Conservation (phyloP, 2,329 filamentous ascomycete species). For the Penicillium sp. region DNA sequence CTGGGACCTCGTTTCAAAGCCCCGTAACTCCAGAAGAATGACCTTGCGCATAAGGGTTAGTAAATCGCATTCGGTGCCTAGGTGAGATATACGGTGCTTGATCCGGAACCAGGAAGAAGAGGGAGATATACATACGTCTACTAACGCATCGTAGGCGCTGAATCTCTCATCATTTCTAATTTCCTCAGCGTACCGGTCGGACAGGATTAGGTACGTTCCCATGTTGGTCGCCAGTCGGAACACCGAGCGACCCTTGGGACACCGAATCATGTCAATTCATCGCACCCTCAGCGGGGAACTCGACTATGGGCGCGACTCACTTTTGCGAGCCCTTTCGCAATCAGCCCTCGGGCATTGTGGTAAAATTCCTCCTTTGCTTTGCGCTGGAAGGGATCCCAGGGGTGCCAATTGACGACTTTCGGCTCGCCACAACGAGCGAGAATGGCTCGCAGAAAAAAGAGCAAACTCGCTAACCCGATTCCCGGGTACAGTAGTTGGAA, state of each 20-base stretch:
- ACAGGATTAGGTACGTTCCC: slow-evolving; percentile 1
- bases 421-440: no score
- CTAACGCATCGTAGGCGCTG: slow-evolving; percentile 1
- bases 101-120: not conserved
- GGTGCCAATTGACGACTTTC: not conserved
- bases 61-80: no score
- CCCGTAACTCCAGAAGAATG: not conserved
- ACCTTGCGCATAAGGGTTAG: not conserved
- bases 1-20: not conserved
- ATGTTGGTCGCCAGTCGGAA: not conserved
- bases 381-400: not conserved
- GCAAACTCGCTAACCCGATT: no score
- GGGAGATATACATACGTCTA: not conserved
- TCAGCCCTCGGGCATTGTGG: not conserved
- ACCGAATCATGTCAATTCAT: no score
- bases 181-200: slow-evolving; percentile 3
- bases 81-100: no score
- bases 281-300: no score
- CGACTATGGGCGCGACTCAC: no score
- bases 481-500: no score
- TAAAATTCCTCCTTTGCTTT: not conserved
- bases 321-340: not conserved
- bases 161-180: slow-evolving; percentile 5
- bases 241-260: not conserved
- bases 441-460: not conserved